Conservation (phyloP, 345 rosid species). For the Xanthoceras sorbifolium region DNA sequence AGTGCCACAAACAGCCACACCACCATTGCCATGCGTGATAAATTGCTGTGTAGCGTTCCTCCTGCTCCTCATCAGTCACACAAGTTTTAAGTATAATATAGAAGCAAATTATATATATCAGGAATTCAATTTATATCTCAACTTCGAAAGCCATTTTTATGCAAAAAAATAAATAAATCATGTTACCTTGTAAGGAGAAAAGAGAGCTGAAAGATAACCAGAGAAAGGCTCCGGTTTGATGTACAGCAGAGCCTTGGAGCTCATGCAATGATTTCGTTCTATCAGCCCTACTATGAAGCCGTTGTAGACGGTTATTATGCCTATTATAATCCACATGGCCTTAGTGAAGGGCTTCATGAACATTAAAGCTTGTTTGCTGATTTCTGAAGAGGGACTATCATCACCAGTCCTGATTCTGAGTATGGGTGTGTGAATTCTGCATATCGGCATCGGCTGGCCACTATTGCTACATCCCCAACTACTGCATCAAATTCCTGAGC, state of each 20-base stretch:
- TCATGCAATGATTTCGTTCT: slow-evolving; percentile 21
- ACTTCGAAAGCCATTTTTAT: no score
- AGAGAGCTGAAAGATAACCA: slow-evolving; percentile 31
- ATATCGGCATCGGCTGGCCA: slow-evolving; percentile 5
- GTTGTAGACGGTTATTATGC: slow-evolving; percentile 19
- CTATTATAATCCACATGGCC: slow-evolving; percentile 25
- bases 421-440: slow-evolving; percentile 35
- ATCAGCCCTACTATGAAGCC: slow-evolving; percentile 33
- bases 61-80: slow-evolving; percentile 8
- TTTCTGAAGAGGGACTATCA: slow-evolving; percentile 20
- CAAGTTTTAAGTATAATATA: no score
- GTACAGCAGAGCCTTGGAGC: slow-evolving; percentile 5
- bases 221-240: slow-evolving; percentile 23
- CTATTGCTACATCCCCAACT: slow-evolving; percentile 22
- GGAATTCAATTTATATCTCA: no score
- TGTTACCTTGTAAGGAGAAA: slow-evolving; percentile 26
- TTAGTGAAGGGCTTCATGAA: slow-evolving; percentile 28
- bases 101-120: no score
- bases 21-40: slow-evolving; percentile 32
- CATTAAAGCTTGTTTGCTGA: slow-evolving; percentile 19
- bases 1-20: no score
- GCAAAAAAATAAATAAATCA: not conserved
- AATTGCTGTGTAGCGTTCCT: slow-evolving; percentile 25
- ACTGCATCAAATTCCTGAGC: slow-evolving; percentile 26
- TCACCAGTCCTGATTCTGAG: slow-evolving; percentile 28